Evolutionary conservation across 2,329 filamentous ascomycete genomes (phyloP).

Genomic region (Beauveria australis): DNA sequence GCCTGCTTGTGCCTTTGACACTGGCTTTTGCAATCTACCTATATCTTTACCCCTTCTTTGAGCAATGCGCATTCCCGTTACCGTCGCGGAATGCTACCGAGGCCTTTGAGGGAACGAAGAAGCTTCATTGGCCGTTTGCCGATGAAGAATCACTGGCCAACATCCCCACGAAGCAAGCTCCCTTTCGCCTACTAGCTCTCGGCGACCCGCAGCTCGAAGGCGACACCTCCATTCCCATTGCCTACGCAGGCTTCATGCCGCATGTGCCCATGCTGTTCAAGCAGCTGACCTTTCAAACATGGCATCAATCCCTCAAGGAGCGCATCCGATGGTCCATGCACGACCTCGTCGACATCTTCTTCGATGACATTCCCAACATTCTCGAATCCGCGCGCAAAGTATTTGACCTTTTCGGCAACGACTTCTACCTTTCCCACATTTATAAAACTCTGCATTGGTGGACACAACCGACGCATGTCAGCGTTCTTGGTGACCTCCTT

Average conservation of each 20-base stretch:
- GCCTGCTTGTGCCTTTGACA: slow-evolving; percentile 52
- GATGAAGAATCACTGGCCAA: slow-evolving; percentile 16
- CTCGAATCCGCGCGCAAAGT: slow-evolving; percentile 65
- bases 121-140: slow-evolving; percentile 33
- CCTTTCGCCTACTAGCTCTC: slow-evolving; percentile 79
- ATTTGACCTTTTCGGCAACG: slow-evolving; percentile 86
- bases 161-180: slow-evolving; percentile 39
- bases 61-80: slow-evolving; percentile 70
- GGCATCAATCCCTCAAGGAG: slow-evolving; percentile 39
- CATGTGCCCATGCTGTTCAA: slow-evolving; percentile 40
- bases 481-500: slow-evolving; percentile 82
- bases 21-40: slow-evolving; percentile 66
- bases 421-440: slow-evolving; percentile 89
- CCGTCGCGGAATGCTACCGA: slow-evolving; percentile 28
- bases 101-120: slow-evolving; percentile 29
- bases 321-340: slow-evolving; percentile 47
- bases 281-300: slow-evolving; percentile 39
- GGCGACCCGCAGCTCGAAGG: slow-evolving; percentile 93
- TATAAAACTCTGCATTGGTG: slow-evolving; percentile 80
- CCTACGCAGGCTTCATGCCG: slow-evolving; percentile 44
- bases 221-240: slow-evolving; percentile 69
- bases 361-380: slow-evolving; percentile 61
- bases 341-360: slow-evolving; percentile 51
- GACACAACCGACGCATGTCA: slow-evolving; percentile 75
- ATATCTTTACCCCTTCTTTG: slow-evolving; percentile 79